Evolutionary conservation across 2,329 filamentous ascomycete species (phyloP), one percentile per base, ranked within the genome.

Genomic region (Penicillium oxalicum): DNA sequence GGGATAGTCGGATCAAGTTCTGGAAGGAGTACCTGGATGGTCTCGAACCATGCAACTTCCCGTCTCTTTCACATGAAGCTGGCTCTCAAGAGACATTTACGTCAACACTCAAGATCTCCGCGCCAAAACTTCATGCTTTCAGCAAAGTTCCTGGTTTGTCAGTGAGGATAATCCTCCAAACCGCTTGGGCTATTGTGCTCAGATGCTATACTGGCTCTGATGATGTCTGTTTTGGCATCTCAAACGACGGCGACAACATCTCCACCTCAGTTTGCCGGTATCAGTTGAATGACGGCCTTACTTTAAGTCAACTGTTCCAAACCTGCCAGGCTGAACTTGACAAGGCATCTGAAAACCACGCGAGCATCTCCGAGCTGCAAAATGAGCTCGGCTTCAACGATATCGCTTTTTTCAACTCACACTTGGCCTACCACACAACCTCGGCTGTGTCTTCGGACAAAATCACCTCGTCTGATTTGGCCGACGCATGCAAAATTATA

Each of bases 41-140:
- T 8, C 49, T 71, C 24, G 73, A 77, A 55, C 70, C 75, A 1
- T 77, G 74, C 53, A 61, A 70, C 42, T 76, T 77, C 54, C 75
- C 74, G 4, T 41, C 55, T 0, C 45, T 68, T 6, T 56, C 51
- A 2, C 43, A 51, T 0, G 55, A 53, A 3, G 33, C 51, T n/a
- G 36, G 8, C 2, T 44, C 50, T 3, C 38, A 42, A 2, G 43
- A 37, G 4, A 52, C 28, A 18, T 59, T 36, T 5, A 53, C 36
- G 38, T 56, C 42, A 13, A 61, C 46, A 12, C 54, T 36, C n/a
- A 52, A 65, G 24, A 50, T 55, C 7, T 53, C 60, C 44, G 56
- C 53, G 2, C 38, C 50, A 0, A 48, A 59, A 4, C 39, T 68
- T 5, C 58, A 62, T 13, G 49, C 47, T 2, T 60, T 65, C 18